Evolutionary conservation across 1,139 yeast genomes (phyloP).

Genomic region (Kodamaea sp.): DNA sequence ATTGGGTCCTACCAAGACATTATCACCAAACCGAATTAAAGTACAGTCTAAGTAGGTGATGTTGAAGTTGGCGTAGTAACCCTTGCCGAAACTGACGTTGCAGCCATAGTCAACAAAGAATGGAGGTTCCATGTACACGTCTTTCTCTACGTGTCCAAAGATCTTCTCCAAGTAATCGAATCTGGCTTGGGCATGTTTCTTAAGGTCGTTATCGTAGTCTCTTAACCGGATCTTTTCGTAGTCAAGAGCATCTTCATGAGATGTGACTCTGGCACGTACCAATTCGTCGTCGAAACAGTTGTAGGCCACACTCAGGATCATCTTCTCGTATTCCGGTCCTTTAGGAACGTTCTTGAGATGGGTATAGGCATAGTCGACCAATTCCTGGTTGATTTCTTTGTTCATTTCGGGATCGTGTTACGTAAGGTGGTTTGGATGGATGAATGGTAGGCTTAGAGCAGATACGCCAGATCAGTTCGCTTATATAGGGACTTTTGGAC

Average conservation of each 20-base stretch:
- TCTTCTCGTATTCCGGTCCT: conserved; percentile 44
- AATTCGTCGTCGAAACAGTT: conserved; percentile 33
- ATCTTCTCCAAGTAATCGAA: conserved; percentile 34
- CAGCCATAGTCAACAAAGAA: conserved; percentile 60
- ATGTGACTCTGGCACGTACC: conserved; percentile 22
- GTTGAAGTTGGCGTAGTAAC: conserved; percentile 58
- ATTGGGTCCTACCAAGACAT: conserved; percentile 64
- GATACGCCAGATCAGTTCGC: no score
- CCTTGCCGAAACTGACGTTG: conserved; percentile 51
- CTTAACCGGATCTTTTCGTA: conserved; percentile 40
- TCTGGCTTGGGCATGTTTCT: conserved; percentile 37
- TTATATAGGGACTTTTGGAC: no score
- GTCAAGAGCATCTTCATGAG: conserved; percentile 38
- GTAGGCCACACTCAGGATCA: conserved; percentile 38
- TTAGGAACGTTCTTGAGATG: conserved; percentile 45
- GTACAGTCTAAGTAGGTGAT: conserved; percentile 59
- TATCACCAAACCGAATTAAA: conserved; percentile 60
- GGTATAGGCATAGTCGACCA: conserved; percentile 42
- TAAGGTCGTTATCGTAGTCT: conserved; percentile 32
- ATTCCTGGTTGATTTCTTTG: conserved; percentile 27
- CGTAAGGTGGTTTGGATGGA: no score
- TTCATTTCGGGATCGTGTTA: background rate
- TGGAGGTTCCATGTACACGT: conserved; percentile 51
- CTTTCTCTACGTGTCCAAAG: conserved; percentile 46
- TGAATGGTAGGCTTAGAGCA: no score